Percentiles rank a stretch among this genome's conserved stretches.
Conservation (phyloP, 306 rosid genomes). For the Gynostemma pentaphyllum region DNA sequence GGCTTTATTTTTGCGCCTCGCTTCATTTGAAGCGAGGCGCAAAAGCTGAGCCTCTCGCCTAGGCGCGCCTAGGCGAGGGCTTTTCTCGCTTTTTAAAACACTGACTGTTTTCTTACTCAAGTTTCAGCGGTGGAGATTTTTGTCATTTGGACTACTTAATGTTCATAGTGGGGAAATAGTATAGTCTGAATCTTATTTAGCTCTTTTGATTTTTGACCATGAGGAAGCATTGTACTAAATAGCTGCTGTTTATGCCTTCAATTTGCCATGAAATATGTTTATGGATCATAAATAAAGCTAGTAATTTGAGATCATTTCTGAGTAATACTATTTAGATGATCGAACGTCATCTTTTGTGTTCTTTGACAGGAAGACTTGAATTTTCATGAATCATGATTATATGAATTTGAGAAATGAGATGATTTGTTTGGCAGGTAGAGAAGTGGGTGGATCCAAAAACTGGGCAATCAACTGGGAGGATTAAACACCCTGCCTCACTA, state of each 20-base stretch:
- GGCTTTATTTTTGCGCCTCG: no score
- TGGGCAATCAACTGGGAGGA: slow-evolving; percentile 83
- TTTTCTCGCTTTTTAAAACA: no score
- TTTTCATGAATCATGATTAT: background rate
- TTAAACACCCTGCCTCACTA: slow-evolving; percentile 63
- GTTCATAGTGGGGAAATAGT: no score
- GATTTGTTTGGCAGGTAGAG: slow-evolving; percentile 49
- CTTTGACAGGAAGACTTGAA: background rate
- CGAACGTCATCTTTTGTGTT: background rate
- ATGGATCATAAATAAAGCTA: no score
- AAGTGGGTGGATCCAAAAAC: slow-evolving; percentile 70
- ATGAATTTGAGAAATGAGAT: slow-evolving; percentile 19
- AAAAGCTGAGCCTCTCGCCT: no score
- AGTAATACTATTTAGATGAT: no score
- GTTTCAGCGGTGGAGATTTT: no score
- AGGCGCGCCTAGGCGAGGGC: no score
- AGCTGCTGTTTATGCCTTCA: background rate
- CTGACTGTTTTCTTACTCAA: slow-evolving; percentile 14
- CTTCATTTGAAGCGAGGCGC: no score
- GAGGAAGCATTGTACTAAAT: background rate
- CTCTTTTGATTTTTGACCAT: background rate
- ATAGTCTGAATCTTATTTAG: background rate
- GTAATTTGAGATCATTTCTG: background rate
- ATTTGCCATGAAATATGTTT: background rate
- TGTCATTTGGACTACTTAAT: no score